These are phyloP conservation scores for Alternaria consortialis DNA, from an alignment of 2,329 filamentous ascomycete species.

Conservation along the genomic window DNA sequence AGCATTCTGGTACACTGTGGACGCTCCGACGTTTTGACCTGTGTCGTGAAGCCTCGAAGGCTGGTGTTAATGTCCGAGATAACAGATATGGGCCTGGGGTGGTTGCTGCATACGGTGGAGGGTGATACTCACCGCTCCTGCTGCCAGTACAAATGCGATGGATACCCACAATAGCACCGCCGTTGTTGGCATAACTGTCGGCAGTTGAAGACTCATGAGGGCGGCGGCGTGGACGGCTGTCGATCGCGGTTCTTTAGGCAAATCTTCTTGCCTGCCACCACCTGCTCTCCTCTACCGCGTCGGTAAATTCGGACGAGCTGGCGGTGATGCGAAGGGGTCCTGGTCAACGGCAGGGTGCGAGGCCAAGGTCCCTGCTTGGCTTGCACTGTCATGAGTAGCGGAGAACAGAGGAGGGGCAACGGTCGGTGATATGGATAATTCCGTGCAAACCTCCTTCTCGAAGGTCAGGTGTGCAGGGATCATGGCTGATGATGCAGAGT, in stretches of 20 bases:
- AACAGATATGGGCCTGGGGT: background rate
- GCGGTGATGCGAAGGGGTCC: constrained; percentile 16
- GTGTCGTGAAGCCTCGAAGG: constrained; percentile 20
- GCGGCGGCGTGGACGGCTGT: constrained; percentile 12
- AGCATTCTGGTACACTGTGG: constrained; percentile 14
- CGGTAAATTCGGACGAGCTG: constrained; percentile 12
- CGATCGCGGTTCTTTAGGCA: constrained; percentile 9
- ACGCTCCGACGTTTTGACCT: constrained; percentile 28
- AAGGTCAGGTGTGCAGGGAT: constrained; percentile 29
- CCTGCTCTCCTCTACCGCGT: constrained; percentile 10
- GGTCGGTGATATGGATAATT: constrained; percentile 27
- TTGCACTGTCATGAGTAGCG: constrained; percentile 17
- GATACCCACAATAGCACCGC: constrained; percentile 26
- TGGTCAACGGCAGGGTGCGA: constrained; percentile 15
- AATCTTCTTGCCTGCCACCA: constrained; percentile 1
- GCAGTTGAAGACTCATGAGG: constrained; percentile 10
- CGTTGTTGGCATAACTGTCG: constrained; percentile 7
- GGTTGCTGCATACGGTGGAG: constrained; percentile 2
- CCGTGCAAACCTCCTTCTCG: constrained; percentile 34
- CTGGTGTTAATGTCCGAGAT: constrained; percentile 10
- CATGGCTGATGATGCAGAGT: constrained; percentile 21
- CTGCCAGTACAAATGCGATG: constrained; percentile 15
- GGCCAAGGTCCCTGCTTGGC: constrained; percentile 18
- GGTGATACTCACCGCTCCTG: constrained; percentile 18
- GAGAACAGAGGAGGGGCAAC: constrained; percentile 23